Percentiles rank a stretch among this genome's conserved stretches.
Conservation (phyloP, 129 eudicot species). For the Flaveria brownii region DNA sequence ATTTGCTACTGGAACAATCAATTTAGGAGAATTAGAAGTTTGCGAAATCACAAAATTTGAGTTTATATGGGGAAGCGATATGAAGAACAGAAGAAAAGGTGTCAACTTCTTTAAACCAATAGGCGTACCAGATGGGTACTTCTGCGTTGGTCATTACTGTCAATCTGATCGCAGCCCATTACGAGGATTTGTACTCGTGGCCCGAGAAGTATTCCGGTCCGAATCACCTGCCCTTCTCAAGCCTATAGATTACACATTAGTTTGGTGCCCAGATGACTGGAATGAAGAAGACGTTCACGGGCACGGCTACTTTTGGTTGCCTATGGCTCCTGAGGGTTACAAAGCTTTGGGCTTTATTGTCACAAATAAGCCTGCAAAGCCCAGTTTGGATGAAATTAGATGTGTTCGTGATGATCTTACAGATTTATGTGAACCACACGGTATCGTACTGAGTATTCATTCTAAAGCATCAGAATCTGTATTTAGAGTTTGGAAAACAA, state of each 20-base stretch:
- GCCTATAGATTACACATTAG: constrained; percentile 69
- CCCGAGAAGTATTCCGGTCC: constrained; percentile 41
- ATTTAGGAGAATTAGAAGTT: constrained; percentile 90
- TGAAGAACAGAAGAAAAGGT: constrained; percentile 47
- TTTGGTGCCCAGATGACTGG: constrained; percentile 83
- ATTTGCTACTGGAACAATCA: constrained; percentile 60
- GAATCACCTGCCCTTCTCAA: constrained; percentile 57
- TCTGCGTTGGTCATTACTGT: constrained; percentile 73
- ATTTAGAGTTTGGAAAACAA: constrained; percentile 62
- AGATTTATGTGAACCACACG: constrained; percentile 57
- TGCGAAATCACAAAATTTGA: constrained; percentile 64
- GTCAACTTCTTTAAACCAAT: constrained; percentile 75
- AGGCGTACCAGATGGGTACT: constrained; percentile 68
- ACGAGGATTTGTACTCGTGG: constrained; percentile 76
- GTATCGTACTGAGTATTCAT: constrained; percentile 27
- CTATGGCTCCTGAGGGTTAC: constrained; percentile 84
- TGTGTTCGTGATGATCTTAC: constrained; percentile 86
- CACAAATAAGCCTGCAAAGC: constrained; percentile 72
- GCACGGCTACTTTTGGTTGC: constrained; percentile 82
- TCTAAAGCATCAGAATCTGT: constrained; percentile 40
- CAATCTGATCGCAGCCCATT: constrained; percentile 62
- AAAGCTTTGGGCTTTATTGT: constrained; percentile 81
- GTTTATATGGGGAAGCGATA: constrained; percentile 64
- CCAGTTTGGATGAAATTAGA: constrained; percentile 58
- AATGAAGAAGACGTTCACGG: constrained; percentile 45